Conservation (phyloP, 768 basidiomycete genomes). For the Phylloporus scabripes region DNA sequence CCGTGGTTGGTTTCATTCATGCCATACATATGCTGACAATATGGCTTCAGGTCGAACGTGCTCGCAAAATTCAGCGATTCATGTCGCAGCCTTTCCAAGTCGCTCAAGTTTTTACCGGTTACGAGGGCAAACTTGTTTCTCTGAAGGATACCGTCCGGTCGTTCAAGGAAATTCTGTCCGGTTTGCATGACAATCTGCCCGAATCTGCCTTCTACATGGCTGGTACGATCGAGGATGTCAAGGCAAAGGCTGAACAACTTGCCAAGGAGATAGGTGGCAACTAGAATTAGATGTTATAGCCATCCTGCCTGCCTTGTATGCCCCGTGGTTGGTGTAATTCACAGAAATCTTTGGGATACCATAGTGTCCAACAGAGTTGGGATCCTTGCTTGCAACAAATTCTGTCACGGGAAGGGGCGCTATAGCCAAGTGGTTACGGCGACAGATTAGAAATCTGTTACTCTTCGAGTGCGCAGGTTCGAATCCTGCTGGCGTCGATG, state of each 20-base stretch:
- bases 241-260: slow-evolving; percentile 94
- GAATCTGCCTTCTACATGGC: slow-evolving; percentile 99
- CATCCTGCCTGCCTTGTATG: slow-evolving; percentile 7
- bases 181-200: slow-evolving; percentile 81
- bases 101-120: slow-evolving; percentile 99
- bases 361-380: slow-evolving; percentile 3
- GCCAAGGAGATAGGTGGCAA: slow-evolving; percentile 83
- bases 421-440: slow-evolving; percentile 79
- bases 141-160: slow-evolving; percentile 95
- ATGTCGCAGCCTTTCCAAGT: slow-evolving; percentile 99
- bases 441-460: slow-evolving; percentile 75
- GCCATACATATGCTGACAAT: slow-evolving; percentile 1
- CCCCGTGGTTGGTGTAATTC: slow-evolving; percentile 6
- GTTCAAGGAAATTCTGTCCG: slow-evolving; percentile 96
- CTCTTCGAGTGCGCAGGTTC: slow-evolving; percentile 68
- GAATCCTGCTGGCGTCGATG: slow-evolving; percentile 58
- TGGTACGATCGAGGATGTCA: slow-evolving; percentile 96
- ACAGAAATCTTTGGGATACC: background rate
- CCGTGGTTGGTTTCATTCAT: background rate
- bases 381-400: background rate
- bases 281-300: slow-evolving; percentile 22
- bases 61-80: slow-evolving; percentile 98
- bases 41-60: slow-evolving; percentile 79
- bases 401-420: slow-evolving; percentile 34
- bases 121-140: slow-evolving; percentile 94